Percentiles rank a stretch among this genome's conserved stretches.
These are phyloP conservation scores for Trichoderma breve DNA, from an alignment of 2,329 filamentous ascomycete species.

Conservation along the genomic window DNA sequence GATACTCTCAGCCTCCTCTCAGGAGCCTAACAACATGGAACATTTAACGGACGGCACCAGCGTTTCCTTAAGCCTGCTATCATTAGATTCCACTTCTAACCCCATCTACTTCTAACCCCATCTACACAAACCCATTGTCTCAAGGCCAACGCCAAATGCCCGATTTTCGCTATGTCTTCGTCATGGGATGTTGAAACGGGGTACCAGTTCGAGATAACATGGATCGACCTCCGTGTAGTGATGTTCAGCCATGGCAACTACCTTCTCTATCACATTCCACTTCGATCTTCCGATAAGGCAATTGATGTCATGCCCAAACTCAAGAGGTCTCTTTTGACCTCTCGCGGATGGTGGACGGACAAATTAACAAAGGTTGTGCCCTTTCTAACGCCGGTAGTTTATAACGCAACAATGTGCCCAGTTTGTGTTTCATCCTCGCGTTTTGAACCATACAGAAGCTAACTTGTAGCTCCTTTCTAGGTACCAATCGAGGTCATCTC, in stretches of 20 bases:
- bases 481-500: not conserved
- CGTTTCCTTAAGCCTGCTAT: not conserved
- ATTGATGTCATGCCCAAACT: not conserved
- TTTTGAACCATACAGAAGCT: not conserved
- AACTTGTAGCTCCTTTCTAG: not conserved
- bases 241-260: not conserved
- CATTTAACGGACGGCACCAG: not conserved
- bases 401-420: not conserved
- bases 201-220: not conserved
- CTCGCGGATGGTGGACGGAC: not conserved
- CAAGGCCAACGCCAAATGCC: not conserved
- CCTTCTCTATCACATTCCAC: not conserved
- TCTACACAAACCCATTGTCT: not conserved
- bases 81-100: not conserved
- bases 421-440: not conserved
- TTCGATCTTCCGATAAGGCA: not conserved
- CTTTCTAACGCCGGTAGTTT: not conserved
- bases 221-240: not conserved
- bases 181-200: not conserved
- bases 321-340: not conserved
- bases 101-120: too few relatives aligned
- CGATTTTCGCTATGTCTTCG: not conserved
- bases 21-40: not conserved
- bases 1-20: not conserved
- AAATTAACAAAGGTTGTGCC: not conserved